These are phyloP conservation scores for Silene noctiflora DNA, from an alignment of 179 eudicot species.

Conservation along the genomic window DNA sequence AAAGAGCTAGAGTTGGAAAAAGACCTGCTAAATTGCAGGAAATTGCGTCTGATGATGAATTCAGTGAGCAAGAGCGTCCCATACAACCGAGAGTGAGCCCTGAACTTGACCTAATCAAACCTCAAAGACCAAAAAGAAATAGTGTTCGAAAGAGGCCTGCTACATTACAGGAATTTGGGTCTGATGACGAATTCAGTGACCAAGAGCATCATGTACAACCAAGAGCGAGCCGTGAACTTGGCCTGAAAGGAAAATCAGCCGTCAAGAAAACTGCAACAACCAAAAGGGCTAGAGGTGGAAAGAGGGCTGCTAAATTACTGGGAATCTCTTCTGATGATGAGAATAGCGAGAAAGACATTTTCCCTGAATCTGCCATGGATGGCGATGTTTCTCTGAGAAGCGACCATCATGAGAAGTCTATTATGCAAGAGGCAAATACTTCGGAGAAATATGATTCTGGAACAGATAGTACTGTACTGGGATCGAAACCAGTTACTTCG, in stretches of 20 bases:
- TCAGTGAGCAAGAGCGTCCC: slow-evolving; percentile 24
- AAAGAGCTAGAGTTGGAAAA: slow-evolving; percentile 45
- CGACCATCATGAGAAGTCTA: slow-evolving; percentile 14
- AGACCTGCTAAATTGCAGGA: slow-evolving; percentile 59
- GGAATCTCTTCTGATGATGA: slow-evolving; percentile 37
- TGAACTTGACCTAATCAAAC: slow-evolving; percentile 30
- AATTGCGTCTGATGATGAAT: slow-evolving; percentile 35
- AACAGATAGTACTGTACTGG: slow-evolving; percentile 3
- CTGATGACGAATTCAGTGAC: slow-evolving; percentile 33
- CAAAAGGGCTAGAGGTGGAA: slow-evolving; percentile 44
- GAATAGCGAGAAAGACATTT: slow-evolving; percentile 19
- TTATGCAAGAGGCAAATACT: slow-evolving; percentile 7
- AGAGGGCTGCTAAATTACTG: slow-evolving; percentile 55
- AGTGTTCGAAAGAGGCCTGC: slow-evolving; percentile 52
- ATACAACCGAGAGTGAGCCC: slow-evolving; percentile 20
- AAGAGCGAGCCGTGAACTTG: slow-evolving; percentile 23
- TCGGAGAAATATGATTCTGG: slow-evolving; percentile 8
- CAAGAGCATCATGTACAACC: slow-evolving; percentile 23
- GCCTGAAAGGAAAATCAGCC: background rate
- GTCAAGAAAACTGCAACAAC: slow-evolving; percentile 41
- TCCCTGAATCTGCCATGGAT: slow-evolving; percentile 24
- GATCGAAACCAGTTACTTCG: slow-evolving; percentile 10
- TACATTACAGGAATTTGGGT: slow-evolving; percentile 42
- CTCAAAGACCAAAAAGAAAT: slow-evolving; percentile 48
- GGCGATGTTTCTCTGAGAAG: slow-evolving; percentile 6